phyloP scores from a whole-genome alignment of 2,329 filamentous ascomycete species.

The Pseudocercospora fuligena region DNA sequence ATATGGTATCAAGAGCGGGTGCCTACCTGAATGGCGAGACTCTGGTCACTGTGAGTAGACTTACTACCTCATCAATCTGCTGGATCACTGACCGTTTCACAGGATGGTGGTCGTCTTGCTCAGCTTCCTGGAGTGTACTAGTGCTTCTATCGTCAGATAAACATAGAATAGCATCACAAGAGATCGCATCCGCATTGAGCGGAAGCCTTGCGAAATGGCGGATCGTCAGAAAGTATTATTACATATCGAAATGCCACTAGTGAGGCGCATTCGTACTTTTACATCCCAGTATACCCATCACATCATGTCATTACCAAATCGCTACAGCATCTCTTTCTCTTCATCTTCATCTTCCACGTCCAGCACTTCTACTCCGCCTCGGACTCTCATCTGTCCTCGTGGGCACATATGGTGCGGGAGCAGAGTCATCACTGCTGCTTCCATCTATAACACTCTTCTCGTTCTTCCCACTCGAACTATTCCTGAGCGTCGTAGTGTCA shows the following conservation, averaged over 20 bases:
- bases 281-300: not conserved
- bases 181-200: no score
- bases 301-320: not conserved
- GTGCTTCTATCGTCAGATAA: no score
- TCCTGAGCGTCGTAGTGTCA: conserved; percentile 30
- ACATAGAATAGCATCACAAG: no score
- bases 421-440: conserved; percentile 11
- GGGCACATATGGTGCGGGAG: conserved; percentile 12
- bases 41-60: conserved; percentile 54
- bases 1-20: conserved; percentile 67
- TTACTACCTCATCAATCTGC: not conserved
- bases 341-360: not conserved
- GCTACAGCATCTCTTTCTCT: not conserved
- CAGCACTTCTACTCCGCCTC: conserved; percentile 9
- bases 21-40: conserved; percentile 69
- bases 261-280: not conserved
- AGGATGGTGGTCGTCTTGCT: conserved; percentile 20
- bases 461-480: conserved; percentile 13
- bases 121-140: conserved; percentile 58
- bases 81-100: not conserved
- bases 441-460: conserved; percentile 22
- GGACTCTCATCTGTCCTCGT: not conserved
- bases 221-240: not conserved
- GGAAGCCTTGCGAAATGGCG: no score
- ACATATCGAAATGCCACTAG: not conserved